A percentile compares a stretch with the other conserved stretches of the same genome.
Evolutionary conservation across 306 rosid species (phyloP).

Genomic region (Herpetospermum pedunculosum): DNA sequence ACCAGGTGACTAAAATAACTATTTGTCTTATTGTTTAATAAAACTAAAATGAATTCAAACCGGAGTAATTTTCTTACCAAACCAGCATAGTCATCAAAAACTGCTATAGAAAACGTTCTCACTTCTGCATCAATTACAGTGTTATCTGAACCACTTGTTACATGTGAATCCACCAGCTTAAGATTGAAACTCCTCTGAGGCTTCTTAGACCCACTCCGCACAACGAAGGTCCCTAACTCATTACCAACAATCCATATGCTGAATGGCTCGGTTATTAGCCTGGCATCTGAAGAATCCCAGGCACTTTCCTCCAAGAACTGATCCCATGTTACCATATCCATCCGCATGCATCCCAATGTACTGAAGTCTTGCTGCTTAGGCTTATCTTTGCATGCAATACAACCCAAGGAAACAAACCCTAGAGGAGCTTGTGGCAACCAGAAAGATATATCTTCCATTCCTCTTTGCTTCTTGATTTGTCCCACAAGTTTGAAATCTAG

Average conservation of each 20-base stretch:
- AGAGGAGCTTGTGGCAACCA: constrained; percentile 98
- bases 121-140: constrained; percentile 71
- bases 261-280: constrained; percentile 44
- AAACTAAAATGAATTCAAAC: background rate
- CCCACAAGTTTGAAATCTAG: constrained; percentile 75
- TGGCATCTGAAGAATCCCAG: constrained; percentile 87
- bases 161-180: constrained; percentile 57
- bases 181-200: constrained; percentile 92
- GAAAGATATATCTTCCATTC: constrained; percentile 66
- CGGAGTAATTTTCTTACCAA: constrained; percentile 54
- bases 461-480: constrained; percentile 74
- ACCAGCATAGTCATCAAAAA: constrained; percentile 97
- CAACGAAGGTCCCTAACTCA: constrained; percentile 81
- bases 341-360: constrained; percentile 71
- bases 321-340: constrained; percentile 79
- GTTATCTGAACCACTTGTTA: constrained; percentile 60
- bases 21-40: background rate
- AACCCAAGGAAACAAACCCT: constrained; percentile 87
- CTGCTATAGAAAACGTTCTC: constrained; percentile 72
- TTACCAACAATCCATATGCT: constrained; percentile 79
- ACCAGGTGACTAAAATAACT: background rate
- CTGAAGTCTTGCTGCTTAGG: constrained; percentile 66
- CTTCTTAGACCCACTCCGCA: constrained; percentile 67
- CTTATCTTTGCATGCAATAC: constrained; percentile 66
- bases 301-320: constrained; percentile 71